These are phyloP conservation scores for Silene noctiflora DNA, from an alignment of 179 eudicot species.

Conservation along the genomic window DNA sequence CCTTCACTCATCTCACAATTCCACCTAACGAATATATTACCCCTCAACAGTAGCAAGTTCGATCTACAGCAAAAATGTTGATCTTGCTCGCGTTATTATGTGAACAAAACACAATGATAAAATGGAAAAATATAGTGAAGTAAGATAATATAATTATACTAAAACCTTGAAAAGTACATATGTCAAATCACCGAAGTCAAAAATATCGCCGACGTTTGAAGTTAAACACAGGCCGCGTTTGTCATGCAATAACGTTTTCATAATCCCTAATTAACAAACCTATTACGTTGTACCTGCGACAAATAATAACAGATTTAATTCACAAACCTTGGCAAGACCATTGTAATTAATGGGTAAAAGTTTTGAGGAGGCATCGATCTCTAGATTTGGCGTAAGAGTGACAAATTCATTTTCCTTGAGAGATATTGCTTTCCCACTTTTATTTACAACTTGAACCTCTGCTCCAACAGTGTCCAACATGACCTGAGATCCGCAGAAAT, in stretches of 20 bases:
- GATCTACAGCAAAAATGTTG: neutral
- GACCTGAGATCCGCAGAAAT: slow-evolving; percentile 45
- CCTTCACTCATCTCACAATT: neutral
- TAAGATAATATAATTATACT: neutral
- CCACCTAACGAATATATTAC: neutral
- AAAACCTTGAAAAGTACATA: no score
- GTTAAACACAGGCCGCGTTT: no score
- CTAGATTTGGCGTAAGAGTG: slow-evolving; percentile 71
- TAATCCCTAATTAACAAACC: neutral
- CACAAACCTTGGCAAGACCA: slow-evolving; percentile 44
- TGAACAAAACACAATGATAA: neutral
- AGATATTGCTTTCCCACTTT: slow-evolving; percentile 55
- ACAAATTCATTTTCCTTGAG: slow-evolving; percentile 65
- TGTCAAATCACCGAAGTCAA: no score
- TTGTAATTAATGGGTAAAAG: slow-evolving; percentile 40
- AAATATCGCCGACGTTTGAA: neutral
- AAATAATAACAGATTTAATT: neutral
- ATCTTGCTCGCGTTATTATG: neutral
- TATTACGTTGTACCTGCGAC: neutral
- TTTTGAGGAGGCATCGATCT: slow-evolving; percentile 47
- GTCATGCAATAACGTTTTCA: neutral
- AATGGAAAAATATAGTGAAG: neutral
- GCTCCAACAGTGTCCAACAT: slow-evolving; percentile 96
- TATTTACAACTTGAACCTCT: slow-evolving; percentile 82
- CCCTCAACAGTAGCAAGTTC: neutral